Base-by-base conservation (phyloP, 768 basidiomycete genomes). In the Tulasnella sp. region DNA sequence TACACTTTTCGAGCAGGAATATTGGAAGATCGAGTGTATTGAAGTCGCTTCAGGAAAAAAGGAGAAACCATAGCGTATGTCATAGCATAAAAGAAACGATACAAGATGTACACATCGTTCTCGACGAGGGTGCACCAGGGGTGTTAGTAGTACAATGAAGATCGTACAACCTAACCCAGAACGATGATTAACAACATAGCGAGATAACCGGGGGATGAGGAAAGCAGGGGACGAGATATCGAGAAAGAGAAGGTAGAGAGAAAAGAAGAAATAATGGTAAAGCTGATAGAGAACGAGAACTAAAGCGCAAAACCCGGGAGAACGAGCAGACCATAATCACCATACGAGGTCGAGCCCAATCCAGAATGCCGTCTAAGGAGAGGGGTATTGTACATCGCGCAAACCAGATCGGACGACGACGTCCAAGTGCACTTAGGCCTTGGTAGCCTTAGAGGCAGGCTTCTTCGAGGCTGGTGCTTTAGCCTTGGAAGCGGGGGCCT, bases 401-500 rank as follows among this genome's bases (percentile, higher is more conserved):
- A 31, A 12, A n/a, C 31, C 25, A n/a, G 64, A 31, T 17, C 14
- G 19, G 42, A 45, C 42, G 15, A 17, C 7, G 42, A 67, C 14
- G 12, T 37, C 1, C 15, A 2, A 31, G 17, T n/a, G 36, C 17
- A 37, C 29, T 67, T 7, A 31, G 22, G 64, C 36, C 29, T 67
- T 37, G 15, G 31, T 67, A 31, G 36, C 71, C 71, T 71, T 71
- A 34, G 70, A 71, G 8, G 70, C 70, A 34, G 70, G 70, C 31
- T 72, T 72, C 71, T 72, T 72, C 9, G 71, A 72, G 19, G 45
- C 45, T 3, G 71, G 71, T 31, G 64, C 64, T 25, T 72, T 72
- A 25, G 71, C 71, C 45, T 72, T 72, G 31, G 71, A 72, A 34
- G 71, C 71, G 8, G 71, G 71, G 15, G 45, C 71, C 71, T 72